Evolutionary conservation across 345 rosid genomes (phyloP), one percentile per base, ranked within the genome.

Genomic region (Odontarrhena argentea): DNA sequence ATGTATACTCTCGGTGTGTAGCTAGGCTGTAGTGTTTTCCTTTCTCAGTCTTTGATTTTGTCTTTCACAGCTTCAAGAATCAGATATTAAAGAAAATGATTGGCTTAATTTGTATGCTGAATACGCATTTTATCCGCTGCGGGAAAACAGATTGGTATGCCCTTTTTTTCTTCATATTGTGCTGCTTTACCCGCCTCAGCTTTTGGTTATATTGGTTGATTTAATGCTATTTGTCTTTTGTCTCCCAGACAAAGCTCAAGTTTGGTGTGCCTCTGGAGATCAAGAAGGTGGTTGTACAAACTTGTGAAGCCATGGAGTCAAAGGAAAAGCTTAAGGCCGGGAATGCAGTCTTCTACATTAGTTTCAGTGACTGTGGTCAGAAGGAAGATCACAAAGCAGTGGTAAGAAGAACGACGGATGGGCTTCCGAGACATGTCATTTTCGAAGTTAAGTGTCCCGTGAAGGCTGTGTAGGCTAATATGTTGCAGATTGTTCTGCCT

Each of bases 91-190:
- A n/a, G 38, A 52, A 32, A 30, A 52, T 30, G 22, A 52, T 30
- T 52, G 54, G 54, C 32, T 49, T 25, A 25, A 49, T 10, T 4
- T 49, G 54, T 49, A 25, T 49, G 8, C 13, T 49, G 54, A 49
- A 6, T 49, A 25, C 13, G 34, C 54, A 2, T 49, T 49, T 9
- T 49, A 9, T 49, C 25, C 54, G 14, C 13, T 49, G 13, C 25
- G 54, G 54, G 54, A 49, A 49, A 10, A 10, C 9, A n/a, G 54
- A 28, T 49, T 25, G 54, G 54, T 49, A 25, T 25, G 34, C 4
- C 32, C 2, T 28, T 0, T 3, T 28, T 28, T 28, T 28, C 32
- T 28, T 4, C 32, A 1, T 18, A 3, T 28, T 28, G 3, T 28
- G 32, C 32, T 28, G 32, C 32, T 28, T 28, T 28, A 28, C 32